These are phyloP conservation scores for Echinosophora koreensis DNA, from an alignment of 306 rosid species.

Conservation along the genomic window DNA sequence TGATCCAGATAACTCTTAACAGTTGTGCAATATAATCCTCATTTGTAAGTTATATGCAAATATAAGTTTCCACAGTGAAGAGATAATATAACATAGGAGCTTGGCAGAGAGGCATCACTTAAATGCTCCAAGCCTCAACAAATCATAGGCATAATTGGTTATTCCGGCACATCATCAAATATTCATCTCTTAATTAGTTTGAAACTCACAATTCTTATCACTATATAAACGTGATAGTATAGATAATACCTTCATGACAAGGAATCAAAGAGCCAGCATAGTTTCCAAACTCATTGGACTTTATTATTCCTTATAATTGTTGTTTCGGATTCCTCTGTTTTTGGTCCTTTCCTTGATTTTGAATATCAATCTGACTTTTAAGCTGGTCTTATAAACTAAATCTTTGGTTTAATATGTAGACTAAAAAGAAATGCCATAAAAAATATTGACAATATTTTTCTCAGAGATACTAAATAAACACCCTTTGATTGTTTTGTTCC, in stretches of 20 bases:
- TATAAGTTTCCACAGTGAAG: constrained; percentile 1
- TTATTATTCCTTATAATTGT: background rate
- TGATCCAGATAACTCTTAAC: constrained; percentile 2
- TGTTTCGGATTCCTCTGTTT: background rate
- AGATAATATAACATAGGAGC: constrained; percentile 3
- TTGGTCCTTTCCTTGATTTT: background rate
- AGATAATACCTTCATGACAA: background rate
- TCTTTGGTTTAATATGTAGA: background rate
- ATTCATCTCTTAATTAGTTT: background rate
- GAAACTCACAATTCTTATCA: background rate
- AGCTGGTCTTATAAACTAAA: background rate
- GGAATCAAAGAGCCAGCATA: background rate
- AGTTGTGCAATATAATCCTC: constrained; percentile 19
- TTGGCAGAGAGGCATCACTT: constrained; percentile 1
- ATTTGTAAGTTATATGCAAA: constrained; percentile 5
- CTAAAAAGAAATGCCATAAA: background rate
- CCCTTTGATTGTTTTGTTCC: background rate
- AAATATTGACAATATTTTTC: background rate
- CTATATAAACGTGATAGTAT: background rate
- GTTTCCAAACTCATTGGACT: background rate
- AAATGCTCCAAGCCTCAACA: constrained; percentile 4
- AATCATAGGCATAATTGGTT: background rate
- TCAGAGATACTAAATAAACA: background rate
- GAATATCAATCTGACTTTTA: background rate
- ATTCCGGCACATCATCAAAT: background rate